These are phyloP conservation scores for Murraya koenigii DNA, from an alignment of 345 rosid genomes.

Conservation along the genomic window DNA sequence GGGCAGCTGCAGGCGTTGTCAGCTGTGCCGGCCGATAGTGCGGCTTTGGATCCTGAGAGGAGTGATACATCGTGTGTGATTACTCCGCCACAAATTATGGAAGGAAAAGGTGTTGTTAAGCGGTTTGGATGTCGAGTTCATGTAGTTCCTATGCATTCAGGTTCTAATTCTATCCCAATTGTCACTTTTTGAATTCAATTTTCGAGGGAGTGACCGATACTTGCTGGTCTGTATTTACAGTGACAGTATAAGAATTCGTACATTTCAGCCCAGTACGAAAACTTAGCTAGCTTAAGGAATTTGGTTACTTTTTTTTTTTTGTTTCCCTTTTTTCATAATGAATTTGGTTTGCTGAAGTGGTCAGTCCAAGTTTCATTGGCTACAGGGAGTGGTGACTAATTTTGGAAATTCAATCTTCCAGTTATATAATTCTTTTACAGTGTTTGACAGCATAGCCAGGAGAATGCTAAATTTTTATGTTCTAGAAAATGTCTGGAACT, in stretches of 20 bases:
- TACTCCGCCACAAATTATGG: constrained; percentile 75
- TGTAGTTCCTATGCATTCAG: constrained; percentile 96
- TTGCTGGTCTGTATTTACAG: background rate
- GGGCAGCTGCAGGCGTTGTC: constrained; percentile 90
- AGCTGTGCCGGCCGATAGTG: constrained; percentile 57
- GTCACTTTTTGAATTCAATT: background rate
- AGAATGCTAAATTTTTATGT: background rate
- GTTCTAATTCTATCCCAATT: constrained; percentile 22
- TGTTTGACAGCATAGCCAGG: background rate
- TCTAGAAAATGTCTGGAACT: background rate
- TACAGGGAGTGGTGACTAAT: background rate
- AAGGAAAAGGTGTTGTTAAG: constrained; percentile 83
- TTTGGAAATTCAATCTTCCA: background rate
- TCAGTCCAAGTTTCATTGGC: background rate
- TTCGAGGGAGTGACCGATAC: background rate
- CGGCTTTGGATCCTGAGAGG: constrained; percentile 49
- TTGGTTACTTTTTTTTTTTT: background rate
- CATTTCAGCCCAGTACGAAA: background rate
- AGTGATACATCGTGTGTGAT: constrained; percentile 54
- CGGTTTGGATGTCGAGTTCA: constrained; percentile 68
- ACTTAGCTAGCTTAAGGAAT: background rate
- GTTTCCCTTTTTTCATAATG: background rate
- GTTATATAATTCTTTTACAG: background rate
- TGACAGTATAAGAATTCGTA: background rate
- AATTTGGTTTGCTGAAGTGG: background rate